Evolutionary conservation across 177 flowering plant species (phyloP).

Genomic region (Vitis hybrid): DNA sequence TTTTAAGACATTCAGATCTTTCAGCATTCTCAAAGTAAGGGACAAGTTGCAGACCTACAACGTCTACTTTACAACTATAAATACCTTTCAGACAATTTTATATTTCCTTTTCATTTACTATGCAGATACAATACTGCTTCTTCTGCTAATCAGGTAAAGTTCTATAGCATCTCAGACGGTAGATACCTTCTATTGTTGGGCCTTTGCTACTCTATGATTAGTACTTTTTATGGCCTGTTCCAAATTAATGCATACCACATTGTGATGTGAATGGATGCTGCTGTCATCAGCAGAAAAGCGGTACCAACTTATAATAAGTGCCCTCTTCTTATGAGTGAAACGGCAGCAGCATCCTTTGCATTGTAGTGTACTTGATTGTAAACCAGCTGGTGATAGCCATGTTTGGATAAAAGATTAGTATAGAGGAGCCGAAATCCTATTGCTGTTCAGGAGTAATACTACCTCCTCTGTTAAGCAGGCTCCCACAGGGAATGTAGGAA

Average conservation of each 20-base stretch:
- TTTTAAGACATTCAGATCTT: slow-evolving; percentile 35
- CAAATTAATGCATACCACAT: neutral
- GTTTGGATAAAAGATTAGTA: neutral
- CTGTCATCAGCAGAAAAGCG: neutral
- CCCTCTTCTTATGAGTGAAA: neutral
- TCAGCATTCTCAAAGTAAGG: slow-evolving; percentile 51
- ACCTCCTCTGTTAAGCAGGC: slow-evolving; percentile 18
- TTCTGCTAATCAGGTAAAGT: slow-evolving; percentile 31
- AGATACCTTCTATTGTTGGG: neutral
- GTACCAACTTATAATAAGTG: neutral
- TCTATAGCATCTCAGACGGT: neutral
- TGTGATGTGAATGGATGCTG: neutral
- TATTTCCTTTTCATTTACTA: neutral
- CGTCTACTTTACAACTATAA: slow-evolving; percentile 5
- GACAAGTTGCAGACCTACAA: neutral
- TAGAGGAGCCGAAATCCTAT: slow-evolving; percentile 3
- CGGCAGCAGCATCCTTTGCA: neutral
- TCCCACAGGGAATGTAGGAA: slow-evolving; percentile 26
- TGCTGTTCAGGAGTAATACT: slow-evolving; percentile 11
- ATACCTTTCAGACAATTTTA: neutral
- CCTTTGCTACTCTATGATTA: neutral
- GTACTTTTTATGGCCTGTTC: neutral
- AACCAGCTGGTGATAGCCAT: neutral
- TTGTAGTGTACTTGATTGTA: neutral
- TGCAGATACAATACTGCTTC: slow-evolving; percentile 37